A percentile compares a stretch with the other conserved stretches of the same genome.
phyloP scores from a whole-genome alignment of 306 rosid species.

The Cicer chorassanicum region DNA sequence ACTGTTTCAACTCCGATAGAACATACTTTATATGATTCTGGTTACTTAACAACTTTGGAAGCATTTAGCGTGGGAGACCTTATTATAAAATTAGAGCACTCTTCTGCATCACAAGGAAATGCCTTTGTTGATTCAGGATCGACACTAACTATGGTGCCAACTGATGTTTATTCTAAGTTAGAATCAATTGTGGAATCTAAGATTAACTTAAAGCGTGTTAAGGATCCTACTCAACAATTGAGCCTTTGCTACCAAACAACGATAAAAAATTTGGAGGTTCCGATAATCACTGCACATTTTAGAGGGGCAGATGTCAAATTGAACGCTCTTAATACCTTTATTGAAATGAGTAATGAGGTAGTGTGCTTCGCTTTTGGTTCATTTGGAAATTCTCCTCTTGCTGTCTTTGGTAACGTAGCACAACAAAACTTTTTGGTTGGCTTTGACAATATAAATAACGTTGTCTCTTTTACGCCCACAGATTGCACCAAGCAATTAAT shows the following conservation, averaged over 20 bases:
- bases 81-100: neutral
- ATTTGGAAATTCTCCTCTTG: fast-evolving
- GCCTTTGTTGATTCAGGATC: neutral
- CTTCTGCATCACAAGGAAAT: neutral
- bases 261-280: neutral
- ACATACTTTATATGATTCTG: neutral
- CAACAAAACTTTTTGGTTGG: conserved; percentile 60
- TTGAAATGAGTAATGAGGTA: neutral
- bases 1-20: neutral
- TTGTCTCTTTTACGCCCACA: conserved; percentile 55
- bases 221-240: neutral
- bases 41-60: neutral
- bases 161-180: neutral
- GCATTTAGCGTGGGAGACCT: neutral
- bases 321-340: neutral
- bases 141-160: neutral
- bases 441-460: conserved; percentile 43
- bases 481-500: conserved; percentile 42
- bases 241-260: neutral
- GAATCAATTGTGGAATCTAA: neutral
- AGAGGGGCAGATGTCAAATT: neutral
- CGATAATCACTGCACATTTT: conserved; percentile 1
- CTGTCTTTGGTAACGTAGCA: conserved; percentile 54
- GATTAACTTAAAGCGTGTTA: neutral
- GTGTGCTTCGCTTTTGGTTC: conserved; percentile 53